A percentile compares a stretch with the other conserved stretches of the same genome.
Conservation (phyloP, 805 yeast species). For the Komagataella phaffii region DNA sequence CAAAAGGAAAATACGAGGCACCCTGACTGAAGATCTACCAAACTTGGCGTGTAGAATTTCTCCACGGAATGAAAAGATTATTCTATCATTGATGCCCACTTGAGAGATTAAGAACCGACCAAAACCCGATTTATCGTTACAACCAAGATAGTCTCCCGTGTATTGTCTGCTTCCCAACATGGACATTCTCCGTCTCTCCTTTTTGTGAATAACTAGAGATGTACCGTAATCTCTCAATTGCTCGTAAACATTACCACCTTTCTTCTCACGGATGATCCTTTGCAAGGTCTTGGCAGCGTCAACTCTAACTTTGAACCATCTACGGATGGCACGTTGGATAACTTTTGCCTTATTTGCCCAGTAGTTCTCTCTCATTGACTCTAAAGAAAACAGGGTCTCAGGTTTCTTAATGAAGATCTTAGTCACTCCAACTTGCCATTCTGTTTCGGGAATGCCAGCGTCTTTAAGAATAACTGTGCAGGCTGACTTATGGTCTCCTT, state of each 20-base stretch:
- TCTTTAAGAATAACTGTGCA: constrained; percentile 34
- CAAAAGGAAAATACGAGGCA: constrained; percentile 60
- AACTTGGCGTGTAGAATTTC: constrained; percentile 76
- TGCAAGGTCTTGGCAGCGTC: constrained; percentile 80
- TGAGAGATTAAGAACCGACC: constrained; percentile 68
- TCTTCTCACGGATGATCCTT: constrained; percentile 67
- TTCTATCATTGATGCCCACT: constrained; percentile 53
- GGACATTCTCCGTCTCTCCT: constrained; percentile 84
- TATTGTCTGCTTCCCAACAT: constrained; percentile 78
- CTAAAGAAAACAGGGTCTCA: constrained; percentile 89
- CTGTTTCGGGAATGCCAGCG: constrained; percentile 59
- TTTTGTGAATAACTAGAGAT: constrained; percentile 52
- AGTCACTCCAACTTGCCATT: constrained; percentile 84
- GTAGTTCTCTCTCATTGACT: constrained; percentile 90
- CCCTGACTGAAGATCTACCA: constrained; percentile 79
- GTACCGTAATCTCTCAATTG: constrained; percentile 81
- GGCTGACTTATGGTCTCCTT: constrained; percentile 39
- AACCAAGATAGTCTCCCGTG: constrained; percentile 88
- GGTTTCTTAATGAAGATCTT: constrained; percentile 95
- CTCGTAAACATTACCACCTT: constrained; percentile 71
- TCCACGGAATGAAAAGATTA: constrained; percentile 72
- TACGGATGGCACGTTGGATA: constrained; percentile 94
- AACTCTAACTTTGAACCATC: constrained; percentile 63
- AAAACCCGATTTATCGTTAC: constrained; percentile 55
- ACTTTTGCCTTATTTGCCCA: constrained; percentile 98